Conservation (phyloP, 495 filamentous ascomycete genomes). For the Niebla homalea region DNA sequence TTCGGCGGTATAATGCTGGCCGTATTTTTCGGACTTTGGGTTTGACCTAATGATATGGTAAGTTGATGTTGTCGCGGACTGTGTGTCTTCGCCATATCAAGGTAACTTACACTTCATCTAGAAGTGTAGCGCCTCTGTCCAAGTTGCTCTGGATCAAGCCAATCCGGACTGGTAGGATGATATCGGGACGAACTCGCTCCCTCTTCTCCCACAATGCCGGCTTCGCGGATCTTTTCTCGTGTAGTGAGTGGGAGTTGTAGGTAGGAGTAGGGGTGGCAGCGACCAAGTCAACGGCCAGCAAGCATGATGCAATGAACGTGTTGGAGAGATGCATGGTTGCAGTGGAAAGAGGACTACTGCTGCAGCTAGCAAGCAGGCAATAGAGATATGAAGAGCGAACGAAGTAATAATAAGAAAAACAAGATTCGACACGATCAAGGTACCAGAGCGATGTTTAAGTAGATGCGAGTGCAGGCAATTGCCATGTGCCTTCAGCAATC, state of each 20-base stretch:
- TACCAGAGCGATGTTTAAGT: too few species aligned
- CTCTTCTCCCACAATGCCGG: conserved; percentile 25
- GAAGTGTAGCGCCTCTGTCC: conserved; percentile 35
- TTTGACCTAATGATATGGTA: conserved; percentile 18
- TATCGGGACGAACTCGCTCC: conserved; percentile 19
- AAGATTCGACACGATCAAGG: too few species aligned
- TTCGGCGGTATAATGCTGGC: conserved; percentile 35
- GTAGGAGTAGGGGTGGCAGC: conserved; percentile 15
- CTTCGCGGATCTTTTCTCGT: conserved; percentile 28
- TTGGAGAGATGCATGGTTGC: too few species aligned
- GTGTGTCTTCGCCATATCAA: not conserved
- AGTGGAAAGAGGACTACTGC: too few species aligned
- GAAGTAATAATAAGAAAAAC: too few species aligned
- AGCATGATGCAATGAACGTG: too few species aligned
- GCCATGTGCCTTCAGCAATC: too few species aligned
- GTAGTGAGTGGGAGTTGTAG: conserved; percentile 25
- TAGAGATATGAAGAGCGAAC: too few species aligned
- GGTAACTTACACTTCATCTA: conserved; percentile 31
- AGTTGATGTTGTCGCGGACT: not conserved
- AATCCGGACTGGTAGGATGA: conserved; percentile 39
- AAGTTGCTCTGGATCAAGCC: conserved; percentile 42
- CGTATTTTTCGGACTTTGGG: conserved; percentile 36
- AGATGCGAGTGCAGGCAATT: too few species aligned
- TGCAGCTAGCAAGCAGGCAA: too few species aligned
- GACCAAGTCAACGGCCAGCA: too few species aligned